These are phyloP conservation scores for Scutellaria baicalensis DNA, from an alignment of 257 asterid genomes.

Conservation along the genomic window DNA sequence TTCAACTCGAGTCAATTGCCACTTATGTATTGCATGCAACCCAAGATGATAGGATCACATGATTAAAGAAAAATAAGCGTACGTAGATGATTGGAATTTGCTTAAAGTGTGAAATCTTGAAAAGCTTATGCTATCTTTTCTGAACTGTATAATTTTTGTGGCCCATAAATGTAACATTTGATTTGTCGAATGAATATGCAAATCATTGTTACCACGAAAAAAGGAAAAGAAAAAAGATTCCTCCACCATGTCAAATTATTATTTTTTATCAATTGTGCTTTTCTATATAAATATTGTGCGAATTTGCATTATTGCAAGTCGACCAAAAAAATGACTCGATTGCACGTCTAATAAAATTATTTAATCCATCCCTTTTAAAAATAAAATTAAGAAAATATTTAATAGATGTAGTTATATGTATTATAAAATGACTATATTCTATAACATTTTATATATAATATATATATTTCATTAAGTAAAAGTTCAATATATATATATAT, in stretches of 20 bases:
- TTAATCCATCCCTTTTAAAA: too few relatives aligned
- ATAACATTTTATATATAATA: too few relatives aligned
- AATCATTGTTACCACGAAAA: slow-evolving; percentile 9
- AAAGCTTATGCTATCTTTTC: neutral
- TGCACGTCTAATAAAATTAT: neutral
- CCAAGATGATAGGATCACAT: neutral
- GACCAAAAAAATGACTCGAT: neutral
- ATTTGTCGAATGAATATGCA: slow-evolving; percentile 21
- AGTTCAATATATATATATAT: too few relatives aligned
- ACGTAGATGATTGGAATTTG: neutral
- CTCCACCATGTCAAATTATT: neutral
- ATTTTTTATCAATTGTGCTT: neutral
- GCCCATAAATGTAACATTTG: slow-evolving; percentile 19
- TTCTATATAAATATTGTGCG: neutral
- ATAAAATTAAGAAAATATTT: neutral
- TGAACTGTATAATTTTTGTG: neutral
- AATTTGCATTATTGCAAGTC: neutral
- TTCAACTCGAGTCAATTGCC: too few relatives aligned
- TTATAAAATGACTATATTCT: too few relatives aligned
- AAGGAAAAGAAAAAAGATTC: neutral
- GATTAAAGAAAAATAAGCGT: too few relatives aligned
- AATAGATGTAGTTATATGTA: too few relatives aligned
- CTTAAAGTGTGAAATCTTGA: neutral
- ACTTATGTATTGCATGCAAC: too few relatives aligned
- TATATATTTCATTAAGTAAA: too few relatives aligned